Evolutionary conservation across 2,329 filamentous ascomycete species (phyloP), one percentile per base, ranked within the genome.

Genomic region (Apiospora phragmitis): DNA sequence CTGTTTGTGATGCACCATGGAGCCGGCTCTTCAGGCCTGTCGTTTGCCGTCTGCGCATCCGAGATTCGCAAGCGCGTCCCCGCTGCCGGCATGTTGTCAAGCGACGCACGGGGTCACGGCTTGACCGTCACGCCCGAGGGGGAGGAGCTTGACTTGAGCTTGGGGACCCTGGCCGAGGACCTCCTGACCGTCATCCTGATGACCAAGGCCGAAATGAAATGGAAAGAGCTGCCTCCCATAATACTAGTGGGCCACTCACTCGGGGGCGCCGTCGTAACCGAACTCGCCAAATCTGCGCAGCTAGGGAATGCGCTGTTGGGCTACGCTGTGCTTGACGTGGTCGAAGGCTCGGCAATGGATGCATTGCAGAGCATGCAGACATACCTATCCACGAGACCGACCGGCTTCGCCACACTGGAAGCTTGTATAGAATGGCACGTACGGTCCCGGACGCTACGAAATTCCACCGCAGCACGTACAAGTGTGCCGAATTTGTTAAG

Each of bases 1-100:
- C 85, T 99, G 6, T 95, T 99, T 81, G 92, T 98, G 71, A 94
- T 93, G 82, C 96, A 99, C 79, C 96, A 99, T 82, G 96, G 96
- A 49, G 96, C 94, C 51, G 96, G 96, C 21, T 97, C 95, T 4
- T 97, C 95, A 0, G 97, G 93, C 8, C 88, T 98, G 71, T 97
- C 94, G 2, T 99, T 98, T 82, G 95, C 95, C 6, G 86, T 94
- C 4, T 90, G 97, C 72, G 90, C 92, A 2, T 87, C 89, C 62
- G 93, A 97, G 79, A 90, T 98, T 72, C 89, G 91, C 69, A 93
- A 92, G 79, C 86, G 89, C 8, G 85, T 97, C 55, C 94, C 96
- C 0, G 86, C 89, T 8, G 93, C 95, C 3, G 97, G 96, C 0
- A 88, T 98, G 51, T 86, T 99, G 26, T 94, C 94, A 4, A 80